A percentile compares a stretch with the other conserved stretches of the same genome.
phyloP scores from a whole-genome alignment of 163 green algal species.

The Volvox carteri region DNA sequence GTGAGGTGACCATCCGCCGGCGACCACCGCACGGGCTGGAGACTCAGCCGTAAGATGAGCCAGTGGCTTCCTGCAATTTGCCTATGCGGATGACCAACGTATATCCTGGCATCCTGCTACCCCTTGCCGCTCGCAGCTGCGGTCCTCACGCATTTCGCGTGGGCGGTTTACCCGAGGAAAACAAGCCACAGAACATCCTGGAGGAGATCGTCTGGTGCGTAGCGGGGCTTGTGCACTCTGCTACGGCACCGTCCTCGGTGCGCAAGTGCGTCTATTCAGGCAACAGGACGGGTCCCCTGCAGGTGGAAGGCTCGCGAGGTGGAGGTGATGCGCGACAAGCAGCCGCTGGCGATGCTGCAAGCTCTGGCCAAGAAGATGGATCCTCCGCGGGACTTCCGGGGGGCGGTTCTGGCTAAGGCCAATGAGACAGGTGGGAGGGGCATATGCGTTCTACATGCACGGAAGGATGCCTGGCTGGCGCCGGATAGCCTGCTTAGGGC shows the following conservation, averaged over 20 bases:
- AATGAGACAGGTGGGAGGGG: conserved; percentile 70
- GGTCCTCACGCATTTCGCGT: conserved; percentile 85
- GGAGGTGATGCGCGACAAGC: conserved; percentile 76
- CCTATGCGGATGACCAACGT: no score
- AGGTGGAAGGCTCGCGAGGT: conserved; percentile 94
- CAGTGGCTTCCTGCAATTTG: background rate
- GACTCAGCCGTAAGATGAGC: conserved; percentile 76
- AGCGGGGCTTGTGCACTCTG: background rate
- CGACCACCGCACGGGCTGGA: conserved; percentile 80
- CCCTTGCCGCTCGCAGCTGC: conserved; percentile 69
- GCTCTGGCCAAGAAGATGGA: conserved; percentile 66
- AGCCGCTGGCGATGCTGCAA: conserved; percentile 79
- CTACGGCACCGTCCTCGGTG: no score
- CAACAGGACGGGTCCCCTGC: background rate
- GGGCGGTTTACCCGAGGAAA: conserved; percentile 80
- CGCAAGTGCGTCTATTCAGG: background rate
- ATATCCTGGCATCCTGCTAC: background rate
- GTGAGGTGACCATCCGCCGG: conserved; percentile 84
- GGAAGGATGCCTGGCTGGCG: no score
- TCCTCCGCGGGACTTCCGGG: conserved; percentile 92
- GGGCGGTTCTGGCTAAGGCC: conserved; percentile 78
- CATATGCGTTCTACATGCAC: no score
- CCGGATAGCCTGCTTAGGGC: no score
- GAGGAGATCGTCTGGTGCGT: conserved; percentile 99
- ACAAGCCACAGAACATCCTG: conserved; percentile 96